These are phyloP conservation scores for Infundibulicybe gibba DNA, from an alignment of 768 basidiomycete genomes.

Conservation along the genomic window DNA sequence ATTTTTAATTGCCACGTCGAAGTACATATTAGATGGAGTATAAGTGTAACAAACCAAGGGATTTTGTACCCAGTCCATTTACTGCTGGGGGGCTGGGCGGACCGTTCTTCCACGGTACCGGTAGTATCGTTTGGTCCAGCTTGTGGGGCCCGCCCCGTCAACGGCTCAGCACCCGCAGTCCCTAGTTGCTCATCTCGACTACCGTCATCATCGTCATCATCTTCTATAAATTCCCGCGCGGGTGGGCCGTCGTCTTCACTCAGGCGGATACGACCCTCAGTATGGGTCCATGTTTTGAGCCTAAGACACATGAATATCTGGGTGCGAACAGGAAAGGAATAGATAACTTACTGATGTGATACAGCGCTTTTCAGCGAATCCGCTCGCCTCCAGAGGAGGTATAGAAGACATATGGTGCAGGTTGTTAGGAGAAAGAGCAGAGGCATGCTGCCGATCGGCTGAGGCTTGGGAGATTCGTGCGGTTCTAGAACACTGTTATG, in stretches of 20 bases:
- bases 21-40: too few species aligned
- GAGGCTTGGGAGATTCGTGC: constrained; percentile 53
- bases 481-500: constrained; percentile 39
- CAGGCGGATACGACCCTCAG: constrained; percentile 60
- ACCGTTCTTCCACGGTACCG: too few species aligned
- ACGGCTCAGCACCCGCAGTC: background rate
- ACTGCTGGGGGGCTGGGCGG: too few species aligned
- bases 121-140: too few species aligned
- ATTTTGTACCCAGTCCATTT: too few species aligned
- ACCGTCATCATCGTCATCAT: constrained; percentile 51
- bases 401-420: constrained; percentile 53
- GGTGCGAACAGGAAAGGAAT: background rate
- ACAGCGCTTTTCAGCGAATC: constrained; percentile 53
- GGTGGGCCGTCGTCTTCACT: constrained; percentile 71
- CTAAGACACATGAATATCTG: constrained; percentile 24
- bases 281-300: constrained; percentile 49
- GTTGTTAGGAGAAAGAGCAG: constrained; percentile 54
- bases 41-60: too few species aligned
- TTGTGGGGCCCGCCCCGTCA: background rate
- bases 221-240: constrained; percentile 61
- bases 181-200: constrained; percentile 19
- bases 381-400: constrained; percentile 62
- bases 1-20: too few species aligned
- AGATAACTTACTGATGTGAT: constrained; percentile 51
- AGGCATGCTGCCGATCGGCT: constrained; percentile 58